phyloP scores from a whole-genome alignment of 768 basidiomycete species.

The Hypsizygus marmoreus region DNA sequence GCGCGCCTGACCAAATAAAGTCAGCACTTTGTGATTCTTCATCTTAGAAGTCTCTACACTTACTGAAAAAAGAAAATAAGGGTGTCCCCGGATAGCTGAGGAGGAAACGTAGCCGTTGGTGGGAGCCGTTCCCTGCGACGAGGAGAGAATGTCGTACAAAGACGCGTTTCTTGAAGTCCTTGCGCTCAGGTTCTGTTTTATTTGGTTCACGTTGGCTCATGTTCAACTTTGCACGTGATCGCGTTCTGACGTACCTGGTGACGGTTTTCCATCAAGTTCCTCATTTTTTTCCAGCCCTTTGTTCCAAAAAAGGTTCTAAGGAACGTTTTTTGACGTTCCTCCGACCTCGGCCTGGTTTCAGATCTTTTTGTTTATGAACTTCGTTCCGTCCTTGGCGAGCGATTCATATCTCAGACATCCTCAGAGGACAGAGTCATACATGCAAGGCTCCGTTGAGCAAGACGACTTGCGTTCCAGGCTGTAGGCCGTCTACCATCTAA shows the following conservation, averaged over 20 bases:
- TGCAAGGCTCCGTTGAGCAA: too few relatives aligned
- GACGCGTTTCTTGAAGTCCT: constrained; percentile 21
- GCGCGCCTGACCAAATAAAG: constrained; percentile 37
- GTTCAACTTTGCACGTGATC: constrained; percentile 59
- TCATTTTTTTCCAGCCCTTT: constrained; percentile 7
- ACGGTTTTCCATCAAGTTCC: constrained; percentile 8
- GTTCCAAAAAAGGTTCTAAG: too few relatives aligned
- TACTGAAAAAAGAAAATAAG: constrained; percentile 23
- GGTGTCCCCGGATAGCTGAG: constrained; percentile 25
- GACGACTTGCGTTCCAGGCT: too few relatives aligned
- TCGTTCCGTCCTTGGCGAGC: too few relatives aligned
- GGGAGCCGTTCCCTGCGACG: constrained; percentile 18
- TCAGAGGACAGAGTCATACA: too few relatives aligned
- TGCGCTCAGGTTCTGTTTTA: constrained; percentile 38
- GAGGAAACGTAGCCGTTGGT: constrained; percentile 14
- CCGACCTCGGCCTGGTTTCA: too few relatives aligned
- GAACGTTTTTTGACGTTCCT: constrained; percentile 8
- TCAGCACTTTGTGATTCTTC: constrained; percentile 17
- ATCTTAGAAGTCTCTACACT: constrained; percentile 14
- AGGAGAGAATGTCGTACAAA: constrained; percentile 26
- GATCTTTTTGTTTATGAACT: too few relatives aligned
- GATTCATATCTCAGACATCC: too few relatives aligned
- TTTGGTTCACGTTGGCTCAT: constrained; percentile 47
- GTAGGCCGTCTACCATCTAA: too few relatives aligned
- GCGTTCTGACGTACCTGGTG: constrained; percentile 38